Percentiles rank a stretch among this genome's conserved stretches.
phyloP scores from a whole-genome alignment of 495 filamentous ascomycete species.

The Podospora bellae-mahoneyi region DNA sequence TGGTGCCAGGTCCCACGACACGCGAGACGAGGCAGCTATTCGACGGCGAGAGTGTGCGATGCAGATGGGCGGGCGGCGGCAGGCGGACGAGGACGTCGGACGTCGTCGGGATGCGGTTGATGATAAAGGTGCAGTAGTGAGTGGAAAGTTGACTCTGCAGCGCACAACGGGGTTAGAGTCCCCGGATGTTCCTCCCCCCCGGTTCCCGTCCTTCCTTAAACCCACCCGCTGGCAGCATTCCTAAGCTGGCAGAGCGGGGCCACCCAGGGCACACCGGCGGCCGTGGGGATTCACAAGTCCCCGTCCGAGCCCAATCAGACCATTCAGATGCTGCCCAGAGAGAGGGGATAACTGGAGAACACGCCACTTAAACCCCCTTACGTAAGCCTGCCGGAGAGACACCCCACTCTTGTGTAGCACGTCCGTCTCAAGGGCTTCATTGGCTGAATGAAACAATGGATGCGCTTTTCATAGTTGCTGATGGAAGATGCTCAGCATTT shows the following conservation, averaged over 20 bases:
- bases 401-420: neutral
- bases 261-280: neutral
- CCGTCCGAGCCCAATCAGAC: neutral
- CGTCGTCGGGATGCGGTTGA: neutral
- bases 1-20: constrained; percentile 12
- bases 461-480: neutral
- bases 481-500: neutral
- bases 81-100: constrained; percentile 1
- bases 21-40: constrained; percentile 16
- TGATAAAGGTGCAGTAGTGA: neutral
- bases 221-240: neutral
- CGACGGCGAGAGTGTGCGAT: constrained; percentile 25
- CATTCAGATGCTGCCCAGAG: neutral
- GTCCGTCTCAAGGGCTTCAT: neutral
- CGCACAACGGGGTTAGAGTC: neutral
- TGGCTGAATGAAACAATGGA: neutral
- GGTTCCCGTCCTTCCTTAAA: neutral
- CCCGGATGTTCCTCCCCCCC: neutral
- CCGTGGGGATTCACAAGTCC: neutral
- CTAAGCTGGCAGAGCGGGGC: neutral
- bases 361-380: neutral
- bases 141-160: neutral
- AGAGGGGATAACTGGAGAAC: neutral
- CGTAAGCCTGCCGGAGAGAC: neutral
- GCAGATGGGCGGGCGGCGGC: constrained; percentile 26